Evolutionary conservation across 345 rosid genomes (phyloP).

Genomic region (Populus pruinosa): DNA sequence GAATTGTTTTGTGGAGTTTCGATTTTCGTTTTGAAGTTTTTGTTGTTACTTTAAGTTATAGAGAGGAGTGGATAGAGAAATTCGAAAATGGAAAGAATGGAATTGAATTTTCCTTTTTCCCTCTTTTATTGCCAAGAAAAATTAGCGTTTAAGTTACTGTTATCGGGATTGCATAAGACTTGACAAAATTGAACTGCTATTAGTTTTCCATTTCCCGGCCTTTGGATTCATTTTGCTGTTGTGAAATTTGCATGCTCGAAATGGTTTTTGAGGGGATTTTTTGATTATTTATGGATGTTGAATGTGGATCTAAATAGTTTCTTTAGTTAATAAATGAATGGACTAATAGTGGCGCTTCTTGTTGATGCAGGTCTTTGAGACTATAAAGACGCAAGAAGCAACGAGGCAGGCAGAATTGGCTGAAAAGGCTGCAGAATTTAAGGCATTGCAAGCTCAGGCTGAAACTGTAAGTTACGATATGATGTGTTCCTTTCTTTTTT

Average conservation of each 20-base stretch:
- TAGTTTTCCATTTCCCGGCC: not conserved
- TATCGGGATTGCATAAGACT: not conserved
- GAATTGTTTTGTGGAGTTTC: not conserved
- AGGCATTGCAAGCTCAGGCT: slow-evolving; percentile 84
- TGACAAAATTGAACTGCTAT: not conserved
- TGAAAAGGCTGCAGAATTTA: slow-evolving; percentile 69
- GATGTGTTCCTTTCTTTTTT: not conserved
- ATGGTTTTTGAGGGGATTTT: not conserved
- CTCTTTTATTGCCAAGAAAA: not conserved
- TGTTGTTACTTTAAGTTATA: not conserved
- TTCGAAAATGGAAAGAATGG: not conserved
- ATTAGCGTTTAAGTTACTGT: not conserved
- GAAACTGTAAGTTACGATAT: slow-evolving; percentile 59
- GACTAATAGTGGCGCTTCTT: not conserved
- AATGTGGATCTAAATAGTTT: not conserved
- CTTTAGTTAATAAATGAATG: not conserved
- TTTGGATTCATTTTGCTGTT: not conserved
- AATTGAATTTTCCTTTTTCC: too few relatives aligned
- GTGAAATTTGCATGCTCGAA: not conserved
- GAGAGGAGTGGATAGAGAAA: not conserved
- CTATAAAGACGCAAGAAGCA: slow-evolving; percentile 71
- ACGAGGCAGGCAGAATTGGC: slow-evolving; percentile 66
- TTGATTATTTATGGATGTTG: not conserved
- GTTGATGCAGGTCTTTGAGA: slow-evolving; percentile 64
- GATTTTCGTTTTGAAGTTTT: not conserved